phyloP scores from a whole-genome alignment of 306 rosid species.

The Bauhinia variegata region DNA sequence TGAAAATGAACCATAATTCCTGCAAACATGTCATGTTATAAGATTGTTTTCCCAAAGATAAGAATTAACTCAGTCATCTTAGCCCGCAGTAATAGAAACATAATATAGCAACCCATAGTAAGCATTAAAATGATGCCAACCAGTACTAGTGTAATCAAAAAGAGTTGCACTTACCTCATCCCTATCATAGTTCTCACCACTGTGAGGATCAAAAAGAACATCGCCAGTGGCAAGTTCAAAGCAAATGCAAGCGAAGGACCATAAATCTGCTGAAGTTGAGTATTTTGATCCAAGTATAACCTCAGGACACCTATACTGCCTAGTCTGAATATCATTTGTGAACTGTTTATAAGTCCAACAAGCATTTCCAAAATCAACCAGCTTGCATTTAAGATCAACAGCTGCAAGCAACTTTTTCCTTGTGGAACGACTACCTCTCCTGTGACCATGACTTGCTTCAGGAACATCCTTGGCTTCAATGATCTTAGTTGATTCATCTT shows the following conservation, averaged over 20 bases:
- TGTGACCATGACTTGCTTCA: conserved; percentile 49
- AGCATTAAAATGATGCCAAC: conserved; percentile 31
- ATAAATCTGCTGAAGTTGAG: conserved; percentile 86
- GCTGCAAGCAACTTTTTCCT: conserved; percentile 72
- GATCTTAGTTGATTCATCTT: conserved; percentile 50
- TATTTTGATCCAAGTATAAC: conserved; percentile 95
- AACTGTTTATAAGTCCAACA: conserved; percentile 99
- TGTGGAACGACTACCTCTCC: conserved; percentile 63
- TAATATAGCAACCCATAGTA: too few species aligned
- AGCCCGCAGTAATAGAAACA: too few species aligned
- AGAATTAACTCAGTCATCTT: too few species aligned
- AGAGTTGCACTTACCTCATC: conserved; percentile 73
- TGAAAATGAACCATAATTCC: too few species aligned
- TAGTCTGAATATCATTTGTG: conserved; percentile 93
- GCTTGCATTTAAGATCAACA: conserved; percentile 80
- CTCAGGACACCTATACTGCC: conserved; percentile 98
- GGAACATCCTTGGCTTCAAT: conserved; percentile 48
- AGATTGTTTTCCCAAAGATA: too few species aligned
- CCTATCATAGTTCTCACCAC: conserved; percentile 92
- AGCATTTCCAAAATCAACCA: conserved; percentile 98
- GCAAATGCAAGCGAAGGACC: conserved; percentile 98
- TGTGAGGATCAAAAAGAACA: conserved; percentile 97
- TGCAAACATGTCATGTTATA: too few species aligned
- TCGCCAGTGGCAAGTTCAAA: conserved; percentile 95
- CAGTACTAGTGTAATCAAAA: conserved; percentile 19